phyloP scores from a whole-genome alignment of 1,284 basidiomycete genomes.

The Retiboletus fuscus region DNA sequence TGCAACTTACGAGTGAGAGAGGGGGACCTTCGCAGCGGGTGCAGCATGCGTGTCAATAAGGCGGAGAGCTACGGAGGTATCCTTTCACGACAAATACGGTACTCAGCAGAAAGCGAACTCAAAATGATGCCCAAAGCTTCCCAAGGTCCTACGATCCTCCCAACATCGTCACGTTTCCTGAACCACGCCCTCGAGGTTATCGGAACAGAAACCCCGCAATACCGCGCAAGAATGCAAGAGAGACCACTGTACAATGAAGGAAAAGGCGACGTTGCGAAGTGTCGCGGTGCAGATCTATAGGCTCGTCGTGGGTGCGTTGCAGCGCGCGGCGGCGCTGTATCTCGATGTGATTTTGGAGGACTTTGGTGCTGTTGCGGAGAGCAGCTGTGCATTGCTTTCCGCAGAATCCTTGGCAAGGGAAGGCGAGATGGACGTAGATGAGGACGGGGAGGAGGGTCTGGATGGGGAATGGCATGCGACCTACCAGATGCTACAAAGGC shows the following conservation, averaged over 20 bases:
- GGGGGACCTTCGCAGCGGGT: constrained; percentile 31
- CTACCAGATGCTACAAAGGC: too few relatives aligned
- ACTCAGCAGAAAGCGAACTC: constrained; percentile 34
- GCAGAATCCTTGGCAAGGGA: constrained; percentile 50
- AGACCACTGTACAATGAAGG: constrained; percentile 52
- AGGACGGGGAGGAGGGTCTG: too few relatives aligned
- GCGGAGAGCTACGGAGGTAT: too few relatives aligned
- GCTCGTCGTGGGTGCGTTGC: constrained; percentile 74
- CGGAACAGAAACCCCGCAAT: constrained; percentile 53
- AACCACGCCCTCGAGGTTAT: constrained; percentile 60
- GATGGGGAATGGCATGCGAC: too few relatives aligned
- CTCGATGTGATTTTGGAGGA: constrained; percentile 70
- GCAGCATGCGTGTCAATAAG: constrained; percentile 32
- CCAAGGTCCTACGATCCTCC: constrained; percentile 60
- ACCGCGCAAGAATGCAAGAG: constrained; percentile 60
- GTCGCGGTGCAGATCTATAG: constrained; percentile 88
- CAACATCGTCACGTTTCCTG: constrained; percentile 55
- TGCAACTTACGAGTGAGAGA: constrained; percentile 34
- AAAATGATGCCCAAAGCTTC: constrained; percentile 70
- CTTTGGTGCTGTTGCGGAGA: constrained; percentile 62
- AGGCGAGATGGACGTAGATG: constrained; percentile 57
- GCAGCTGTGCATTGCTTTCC: constrained; percentile 57
- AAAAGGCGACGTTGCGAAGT: constrained; percentile 71
- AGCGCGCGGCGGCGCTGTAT: constrained; percentile 61
- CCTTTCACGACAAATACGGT: too few relatives aligned